Base-by-base conservation (phyloP, 2,329 filamentous ascomycete genomes). In the Aspergillus transmontanensis region DNA sequence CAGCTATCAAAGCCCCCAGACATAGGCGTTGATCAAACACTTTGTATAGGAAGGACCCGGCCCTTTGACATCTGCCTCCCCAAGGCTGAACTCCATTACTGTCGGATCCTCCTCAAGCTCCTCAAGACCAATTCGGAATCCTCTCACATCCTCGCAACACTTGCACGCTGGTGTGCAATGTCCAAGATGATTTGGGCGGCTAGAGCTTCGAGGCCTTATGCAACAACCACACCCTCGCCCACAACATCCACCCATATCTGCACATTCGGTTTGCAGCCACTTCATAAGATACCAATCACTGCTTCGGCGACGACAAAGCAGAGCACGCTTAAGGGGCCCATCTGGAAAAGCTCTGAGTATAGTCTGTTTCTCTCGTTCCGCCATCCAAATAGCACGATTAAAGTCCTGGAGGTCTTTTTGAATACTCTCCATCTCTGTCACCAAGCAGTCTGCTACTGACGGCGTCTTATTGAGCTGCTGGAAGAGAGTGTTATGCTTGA, bases 21-120 rank as follows among this genome's bases (percentile, higher is more conserved):
- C 3, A 51, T 51, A 51, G 6, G 48, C 48, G 3, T 51, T 51
- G 1, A 51, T 30, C 14, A 28, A 4, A 30, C 0, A 16, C 4
- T 28, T 28, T 5, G 14, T 9, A 51, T 28, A 26, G 6, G 11
- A 51, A n/a, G 3, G 0, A 19, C 10, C 1, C 14, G 2, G 6
- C 2, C 23, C 48, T 51, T 9, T 32, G 14, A 41, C 0, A 0
- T n/a, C 39, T n/a, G 39, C 39, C 39, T 41, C 16, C 6, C 2
- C 6, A 39, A 9, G 1, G 6, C 0, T 1, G 1, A 3, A n/a
- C 6, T n/a, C 16, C 0, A n/a, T 2, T 41, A 41, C 0, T 1
- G 7, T 41, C 7, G 36, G 36, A 12, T n/a, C 16, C 39, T 19
- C 39, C 2, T 9, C 16, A 41, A 0, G 0, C 12, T 16, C 5